phyloP scores from a whole-genome alignment of 805 yeast species.

The Teunomyces panamensis region DNA sequence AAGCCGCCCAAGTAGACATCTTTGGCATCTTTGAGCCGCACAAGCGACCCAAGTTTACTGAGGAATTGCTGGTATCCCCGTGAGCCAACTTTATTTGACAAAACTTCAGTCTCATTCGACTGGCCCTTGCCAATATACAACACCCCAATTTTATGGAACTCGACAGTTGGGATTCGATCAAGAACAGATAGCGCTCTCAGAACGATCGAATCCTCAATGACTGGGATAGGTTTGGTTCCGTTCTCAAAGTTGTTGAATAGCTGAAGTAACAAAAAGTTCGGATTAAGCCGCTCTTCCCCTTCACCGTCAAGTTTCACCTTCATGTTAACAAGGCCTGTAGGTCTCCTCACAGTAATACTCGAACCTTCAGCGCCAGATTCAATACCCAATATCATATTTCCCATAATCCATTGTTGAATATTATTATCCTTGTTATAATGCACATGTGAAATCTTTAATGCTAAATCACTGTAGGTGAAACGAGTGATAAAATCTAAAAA shows the following conservation, averaged over 20 bases:
- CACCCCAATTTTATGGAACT: constrained; percentile 75
- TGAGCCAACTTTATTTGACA: constrained; percentile 66
- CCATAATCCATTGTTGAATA: constrained; percentile 56
- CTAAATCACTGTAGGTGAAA: constrained; percentile 63
- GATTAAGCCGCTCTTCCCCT: constrained; percentile 19
- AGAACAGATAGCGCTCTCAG: constrained; percentile 54
- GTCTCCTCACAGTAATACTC: constrained; percentile 52
- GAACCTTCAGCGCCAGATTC: constrained; percentile 49
- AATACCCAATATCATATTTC: constrained; percentile 54
- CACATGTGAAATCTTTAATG: constrained; percentile 39
- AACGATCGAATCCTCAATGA: constrained; percentile 47
- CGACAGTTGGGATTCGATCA: constrained; percentile 75
- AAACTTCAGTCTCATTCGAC: constrained; percentile 56
- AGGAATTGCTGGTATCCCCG: constrained; percentile 58
- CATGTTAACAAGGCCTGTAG: constrained; percentile 60
- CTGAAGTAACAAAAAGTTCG: constrained; percentile 53
- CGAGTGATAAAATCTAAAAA: constrained; percentile 65
- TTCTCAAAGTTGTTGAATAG: constrained; percentile 38
- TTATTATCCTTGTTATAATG: constrained; percentile 9
- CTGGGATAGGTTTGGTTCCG: constrained; percentile 44
- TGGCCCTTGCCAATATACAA: constrained; percentile 73
- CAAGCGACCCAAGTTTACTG: constrained; percentile 54
- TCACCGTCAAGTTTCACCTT: constrained; percentile 37
- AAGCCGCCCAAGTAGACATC: constrained; percentile 74
- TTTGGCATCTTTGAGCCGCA: constrained; percentile 51